Conservation (phyloP, 2,329 filamentous ascomycete genomes). For the Aureobasidium sp. region DNA sequence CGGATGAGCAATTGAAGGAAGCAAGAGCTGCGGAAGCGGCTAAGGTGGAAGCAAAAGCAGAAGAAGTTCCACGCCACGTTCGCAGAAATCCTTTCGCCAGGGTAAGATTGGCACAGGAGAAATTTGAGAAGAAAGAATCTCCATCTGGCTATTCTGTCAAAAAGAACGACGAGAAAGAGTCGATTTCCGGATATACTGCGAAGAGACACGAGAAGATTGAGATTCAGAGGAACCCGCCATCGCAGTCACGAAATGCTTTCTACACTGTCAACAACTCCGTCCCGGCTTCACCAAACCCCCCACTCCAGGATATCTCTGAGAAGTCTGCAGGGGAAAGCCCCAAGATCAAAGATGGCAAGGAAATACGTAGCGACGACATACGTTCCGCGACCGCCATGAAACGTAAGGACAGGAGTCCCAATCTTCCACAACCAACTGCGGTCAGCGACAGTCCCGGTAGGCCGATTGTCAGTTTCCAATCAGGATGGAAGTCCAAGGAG, state of each 20-base stretch:
- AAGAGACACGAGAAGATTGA: constrained; percentile 51
- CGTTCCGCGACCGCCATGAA: constrained; percentile 84
- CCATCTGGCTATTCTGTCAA: constrained; percentile 14
- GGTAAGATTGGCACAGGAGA: constrained; percentile 49
- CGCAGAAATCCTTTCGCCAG: constrained; percentile 61
- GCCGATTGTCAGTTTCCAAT: constrained; percentile 95
- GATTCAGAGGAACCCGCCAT: constrained; percentile 76
- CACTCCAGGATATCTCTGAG: constrained; percentile 29
- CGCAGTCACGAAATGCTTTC: constrained; percentile 70
- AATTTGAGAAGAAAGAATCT: constrained; percentile 29
- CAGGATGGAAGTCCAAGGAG: constrained; percentile 69
- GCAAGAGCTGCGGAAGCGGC: constrained; percentile 13
- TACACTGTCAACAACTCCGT: constrained; percentile 63
- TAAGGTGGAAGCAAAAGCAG: constrained; percentile 1
- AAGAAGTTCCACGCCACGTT: constrained; percentile 37
- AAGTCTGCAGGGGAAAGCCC: constrained; percentile 34
- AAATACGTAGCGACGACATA: constrained; percentile 82
- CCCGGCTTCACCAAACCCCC: constrained; percentile 28
- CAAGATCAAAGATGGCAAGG: constrained; percentile 69
- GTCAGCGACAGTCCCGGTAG: constrained; percentile 86
- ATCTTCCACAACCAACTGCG: constrained; percentile 78
- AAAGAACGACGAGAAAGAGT: constrained; percentile 16
- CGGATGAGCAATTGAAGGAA: constrained; percentile 43
- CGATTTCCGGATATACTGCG: constrained; percentile 21
- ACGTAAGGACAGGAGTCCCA: constrained; percentile 76